phyloP scores from a whole-genome alignment of 371 early-diverging fungal species.

The Mortierella sp. region DNA sequence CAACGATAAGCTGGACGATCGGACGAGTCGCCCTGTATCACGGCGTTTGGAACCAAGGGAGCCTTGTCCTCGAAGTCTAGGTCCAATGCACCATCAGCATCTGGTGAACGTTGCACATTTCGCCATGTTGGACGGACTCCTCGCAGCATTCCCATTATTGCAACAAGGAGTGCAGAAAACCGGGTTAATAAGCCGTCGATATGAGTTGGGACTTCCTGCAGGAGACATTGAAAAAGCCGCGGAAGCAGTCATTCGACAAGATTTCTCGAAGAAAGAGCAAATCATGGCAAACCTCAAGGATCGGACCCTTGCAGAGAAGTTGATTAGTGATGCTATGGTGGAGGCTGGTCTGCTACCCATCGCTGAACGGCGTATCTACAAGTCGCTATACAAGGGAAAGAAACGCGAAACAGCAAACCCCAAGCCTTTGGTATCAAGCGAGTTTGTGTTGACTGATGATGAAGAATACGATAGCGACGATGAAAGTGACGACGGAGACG shows the following conservation, averaged over 20 bases:
- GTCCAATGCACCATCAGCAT: background rate
- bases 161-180: background rate
- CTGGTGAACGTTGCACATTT: background rate
- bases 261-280: background rate
- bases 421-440: no score
- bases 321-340: constrained; percentile 30
- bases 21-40: no score
- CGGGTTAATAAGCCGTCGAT: background rate
- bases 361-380: background rate
- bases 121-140: background rate
- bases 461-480: no score
- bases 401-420: background rate
- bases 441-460: no score
- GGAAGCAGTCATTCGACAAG: constrained; percentile 10
- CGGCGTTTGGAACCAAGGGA: background rate
- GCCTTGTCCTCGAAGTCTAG: background rate
- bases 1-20: background rate
- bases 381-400: background rate
- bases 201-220: constrained; percentile 5
- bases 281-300: constrained; percentile 16
- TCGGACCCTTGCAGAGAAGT: constrained; percentile 31
- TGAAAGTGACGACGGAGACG: no score
- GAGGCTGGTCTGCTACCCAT: background rate
- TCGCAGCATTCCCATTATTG: background rate
- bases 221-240: constrained; percentile 1